Percentiles rank a stretch among this genome's conserved stretches.
These are phyloP conservation scores for Macrophomina pseudophaseolina DNA, from an alignment of 2,329 filamentous ascomycete genomes.

Conservation along the genomic window DNA sequence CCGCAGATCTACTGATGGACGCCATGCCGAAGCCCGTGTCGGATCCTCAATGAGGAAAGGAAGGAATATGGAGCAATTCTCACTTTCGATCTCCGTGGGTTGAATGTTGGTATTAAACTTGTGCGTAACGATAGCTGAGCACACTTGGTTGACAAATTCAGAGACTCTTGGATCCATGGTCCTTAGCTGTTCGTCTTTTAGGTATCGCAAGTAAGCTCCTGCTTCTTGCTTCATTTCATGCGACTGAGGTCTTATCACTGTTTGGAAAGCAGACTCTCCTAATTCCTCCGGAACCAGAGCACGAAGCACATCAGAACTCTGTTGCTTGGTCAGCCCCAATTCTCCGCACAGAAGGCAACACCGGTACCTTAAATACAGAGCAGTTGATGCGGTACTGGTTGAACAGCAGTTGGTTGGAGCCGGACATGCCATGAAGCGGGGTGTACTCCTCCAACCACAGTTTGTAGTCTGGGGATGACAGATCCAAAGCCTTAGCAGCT, in stretches of 20 bases:
- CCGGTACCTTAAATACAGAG: constrained; percentile 33
- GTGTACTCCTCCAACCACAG: constrained; percentile 41
- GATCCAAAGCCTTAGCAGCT: constrained; percentile 34
- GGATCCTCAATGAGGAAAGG: constrained; percentile 63
- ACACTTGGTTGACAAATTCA: constrained; percentile 37
- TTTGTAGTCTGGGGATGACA: constrained; percentile 32
- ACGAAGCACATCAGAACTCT: constrained; percentile 44
- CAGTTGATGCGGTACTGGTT: background rate
- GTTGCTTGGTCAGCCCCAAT: constrained; percentile 26
- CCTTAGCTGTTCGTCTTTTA: constrained; percentile 26
- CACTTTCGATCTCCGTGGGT: background rate
- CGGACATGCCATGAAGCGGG: background rate
- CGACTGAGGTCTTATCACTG: constrained; percentile 48
- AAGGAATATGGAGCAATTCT: constrained; percentile 60
- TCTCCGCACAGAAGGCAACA: background rate
- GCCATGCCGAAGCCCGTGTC: constrained; percentile 50
- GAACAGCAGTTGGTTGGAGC: background rate
- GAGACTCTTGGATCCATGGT: constrained; percentile 41
- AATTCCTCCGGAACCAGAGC: constrained; percentile 28
- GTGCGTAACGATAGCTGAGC: constrained; percentile 31
- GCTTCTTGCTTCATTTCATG: constrained; percentile 42
- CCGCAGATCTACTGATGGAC: constrained; percentile 43
- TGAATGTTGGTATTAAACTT: constrained; percentile 28
- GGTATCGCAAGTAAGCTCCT: constrained; percentile 57
- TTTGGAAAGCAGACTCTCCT: constrained; percentile 25